These are phyloP conservation scores for Elsinoe ampelina DNA, from an alignment of 2,329 filamentous ascomycete species.

Conservation along the genomic window DNA sequence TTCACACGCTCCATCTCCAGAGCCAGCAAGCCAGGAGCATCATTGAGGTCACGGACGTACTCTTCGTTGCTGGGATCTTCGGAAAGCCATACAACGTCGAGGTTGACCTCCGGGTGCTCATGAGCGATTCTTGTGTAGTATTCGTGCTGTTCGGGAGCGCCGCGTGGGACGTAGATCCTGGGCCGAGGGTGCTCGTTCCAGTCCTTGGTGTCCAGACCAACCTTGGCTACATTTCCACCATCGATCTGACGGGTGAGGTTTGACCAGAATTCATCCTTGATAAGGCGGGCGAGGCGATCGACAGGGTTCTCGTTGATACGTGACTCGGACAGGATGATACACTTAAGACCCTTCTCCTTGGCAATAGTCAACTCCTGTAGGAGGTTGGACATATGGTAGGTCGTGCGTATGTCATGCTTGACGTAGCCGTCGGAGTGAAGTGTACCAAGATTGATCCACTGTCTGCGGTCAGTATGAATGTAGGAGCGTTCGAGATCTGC, in stretches of 20 bases:
- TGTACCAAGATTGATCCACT: constrained; percentile 76
- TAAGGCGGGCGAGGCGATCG: constrained; percentile 73
- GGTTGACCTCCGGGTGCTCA: constrained; percentile 69
- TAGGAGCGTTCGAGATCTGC: constrained; percentile 8
- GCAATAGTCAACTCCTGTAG: constrained; percentile 90
- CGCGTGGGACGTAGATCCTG: constrained; percentile 79
- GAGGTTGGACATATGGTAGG: constrained; percentile 94
- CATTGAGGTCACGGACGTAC: constrained; percentile 72
- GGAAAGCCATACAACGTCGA: constrained; percentile 76
- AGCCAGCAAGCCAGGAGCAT: constrained; percentile 79
- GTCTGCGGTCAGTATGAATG: constrained; percentile 23
- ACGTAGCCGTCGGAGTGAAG: constrained; percentile 78
- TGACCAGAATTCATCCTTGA: constrained; percentile 87
- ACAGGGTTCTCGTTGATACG: constrained; percentile 94
- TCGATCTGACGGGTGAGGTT: constrained; percentile 85
- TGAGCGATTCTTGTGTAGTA: constrained; percentile 78
- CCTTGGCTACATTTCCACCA: constrained; percentile 73
- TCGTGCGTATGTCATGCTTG: constrained; percentile 83
- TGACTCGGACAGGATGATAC: constrained; percentile 83
- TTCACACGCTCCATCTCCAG: constrained; percentile 66
- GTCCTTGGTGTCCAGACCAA: constrained; percentile 85
- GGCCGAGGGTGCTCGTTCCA: constrained; percentile 86
- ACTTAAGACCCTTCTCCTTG: constrained; percentile 78
- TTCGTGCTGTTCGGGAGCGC: constrained; percentile 76
- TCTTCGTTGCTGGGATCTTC: constrained; percentile 54